Percentiles rank a stretch among this genome's conserved stretches.
Conservation (phyloP, 768 basidiomycete genomes). For the Clavulina sp. region DNA sequence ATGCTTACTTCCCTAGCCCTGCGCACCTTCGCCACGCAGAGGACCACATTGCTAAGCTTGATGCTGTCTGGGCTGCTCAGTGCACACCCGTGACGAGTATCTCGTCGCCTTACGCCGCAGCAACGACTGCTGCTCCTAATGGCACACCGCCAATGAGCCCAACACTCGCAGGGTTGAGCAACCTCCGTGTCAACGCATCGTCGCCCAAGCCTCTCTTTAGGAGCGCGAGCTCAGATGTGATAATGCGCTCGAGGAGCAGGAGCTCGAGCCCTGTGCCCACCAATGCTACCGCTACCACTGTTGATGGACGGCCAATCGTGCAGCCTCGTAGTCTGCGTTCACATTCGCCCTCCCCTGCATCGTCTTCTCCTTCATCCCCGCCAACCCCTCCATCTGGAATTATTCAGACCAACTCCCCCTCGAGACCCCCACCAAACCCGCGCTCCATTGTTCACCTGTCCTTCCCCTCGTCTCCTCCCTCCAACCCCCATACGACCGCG, state of each 20-base stretch:
- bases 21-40: constrained; percentile 55
- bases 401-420: constrained; percentile 7
- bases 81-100: background rate
- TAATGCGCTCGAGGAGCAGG: too few species aligned
- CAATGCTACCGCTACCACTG: background rate
- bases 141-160: background rate
- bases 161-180: constrained; percentile 3
- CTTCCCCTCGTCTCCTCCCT: constrained; percentile 42
- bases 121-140: background rate
- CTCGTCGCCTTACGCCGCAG: background rate
- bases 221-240: too few species aligned
- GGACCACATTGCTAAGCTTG: constrained; percentile 51
- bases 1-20: constrained; percentile 52
- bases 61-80: constrained; percentile 35
- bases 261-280: background rate
- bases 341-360: background rate
- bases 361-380: too few species aligned
- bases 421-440: constrained; percentile 12
- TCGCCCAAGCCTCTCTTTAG: too few species aligned
- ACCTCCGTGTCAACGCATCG: constrained; percentile 3
- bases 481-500: constrained; percentile 26
- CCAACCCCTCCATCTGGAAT: too few species aligned
- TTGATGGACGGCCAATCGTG: background rate
- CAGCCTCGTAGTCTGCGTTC: background rate
- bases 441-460: constrained; percentile 12